These are phyloP conservation scores for Fusarium hostae DNA, from an alignment of 2,329 filamentous ascomycete species.

Conservation along the genomic window DNA sequence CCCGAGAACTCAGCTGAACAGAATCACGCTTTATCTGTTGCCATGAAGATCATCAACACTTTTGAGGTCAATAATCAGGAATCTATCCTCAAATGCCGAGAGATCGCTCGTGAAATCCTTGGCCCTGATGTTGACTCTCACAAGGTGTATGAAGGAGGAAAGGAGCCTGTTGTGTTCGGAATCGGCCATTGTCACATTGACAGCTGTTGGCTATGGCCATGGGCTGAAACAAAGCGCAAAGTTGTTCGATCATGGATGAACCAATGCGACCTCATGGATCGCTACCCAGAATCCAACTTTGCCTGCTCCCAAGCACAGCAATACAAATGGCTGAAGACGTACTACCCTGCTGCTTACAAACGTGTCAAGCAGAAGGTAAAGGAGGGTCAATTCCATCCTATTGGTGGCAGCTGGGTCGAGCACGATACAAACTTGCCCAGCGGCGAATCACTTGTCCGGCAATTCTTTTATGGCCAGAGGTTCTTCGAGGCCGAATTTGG, in stretches of 20 bases:
- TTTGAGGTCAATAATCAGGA: conserved; percentile 85
- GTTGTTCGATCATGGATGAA: conserved; percentile 96
- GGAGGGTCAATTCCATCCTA: conserved; percentile 90
- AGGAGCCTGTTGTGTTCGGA: conserved; percentile 81
- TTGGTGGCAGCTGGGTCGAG: conserved; percentile 98
- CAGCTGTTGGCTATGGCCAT: conserved; percentile 98
- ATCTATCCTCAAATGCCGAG: conserved; percentile 80
- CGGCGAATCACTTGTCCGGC: conserved; percentile 91
- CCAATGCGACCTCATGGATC: conserved; percentile 94
- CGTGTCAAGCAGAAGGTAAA: conserved; percentile 92
- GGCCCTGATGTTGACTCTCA: conserved; percentile 83
- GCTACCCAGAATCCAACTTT: conserved; percentile 94
- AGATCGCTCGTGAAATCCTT: conserved; percentile 85
- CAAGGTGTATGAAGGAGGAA: conserved; percentile 82
- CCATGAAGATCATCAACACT: conserved; percentile 88
- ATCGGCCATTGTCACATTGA: conserved; percentile 99
- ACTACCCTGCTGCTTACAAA: conserved; percentile 89
- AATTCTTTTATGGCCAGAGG: conserved; percentile 94
- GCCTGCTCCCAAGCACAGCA: conserved; percentile 95
- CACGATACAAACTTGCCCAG: conserved; percentile 98
- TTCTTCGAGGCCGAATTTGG: conserved; percentile 96
- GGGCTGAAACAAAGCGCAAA: conserved; percentile 97
- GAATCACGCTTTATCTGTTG: conserved; percentile 84
- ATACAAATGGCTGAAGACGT: conserved; percentile 94
- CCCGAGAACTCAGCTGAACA: conserved; percentile 88